Percentiles rank a stretch among this genome's conserved stretches.
These are phyloP conservation scores for Didymella keratinophila DNA, from an alignment of 2,329 filamentous ascomycete genomes.

Conservation along the genomic window DNA sequence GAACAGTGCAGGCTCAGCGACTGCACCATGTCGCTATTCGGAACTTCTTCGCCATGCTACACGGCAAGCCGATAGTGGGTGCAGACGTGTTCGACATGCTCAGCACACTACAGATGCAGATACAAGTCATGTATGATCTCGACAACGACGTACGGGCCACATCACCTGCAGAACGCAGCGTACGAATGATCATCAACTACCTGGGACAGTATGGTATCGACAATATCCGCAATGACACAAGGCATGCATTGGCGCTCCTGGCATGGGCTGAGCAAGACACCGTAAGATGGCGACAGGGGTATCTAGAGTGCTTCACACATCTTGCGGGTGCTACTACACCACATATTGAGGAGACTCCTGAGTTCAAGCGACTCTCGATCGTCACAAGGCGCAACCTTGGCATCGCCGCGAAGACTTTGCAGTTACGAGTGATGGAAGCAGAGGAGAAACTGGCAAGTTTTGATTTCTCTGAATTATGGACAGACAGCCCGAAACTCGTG, in stretches of 20 bases:
- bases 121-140: slow-evolving; percentile 63
- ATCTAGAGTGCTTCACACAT: slow-evolving; percentile 72
- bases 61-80: slow-evolving; percentile 70
- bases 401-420: slow-evolving; percentile 66
- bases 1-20: slow-evolving; percentile 57
- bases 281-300: slow-evolving; percentile 71
- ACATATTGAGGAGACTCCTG: slow-evolving; percentile 58
- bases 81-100: slow-evolving; percentile 69
- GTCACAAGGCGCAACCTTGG: slow-evolving; percentile 71
- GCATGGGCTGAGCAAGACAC: slow-evolving; percentile 70
- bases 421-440: slow-evolving; percentile 68
- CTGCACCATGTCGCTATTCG: slow-evolving; percentile 71
- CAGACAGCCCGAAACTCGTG: slow-evolving; percentile 42
- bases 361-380: slow-evolving; percentile 66
- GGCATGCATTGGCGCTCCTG: slow-evolving; percentile 67
- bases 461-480: slow-evolving; percentile 69
- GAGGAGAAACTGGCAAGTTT: slow-evolving; percentile 69
- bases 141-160: slow-evolving; percentile 44
- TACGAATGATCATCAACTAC: slow-evolving; percentile 68
- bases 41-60: slow-evolving; percentile 73
- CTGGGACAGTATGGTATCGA: slow-evolving; percentile 67
- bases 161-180: slow-evolving; percentile 55
- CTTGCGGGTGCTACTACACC: slow-evolving; percentile 66
- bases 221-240: slow-evolving; percentile 68
- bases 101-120: slow-evolving; percentile 66